Evolutionary conservation across 2,329 filamentous ascomycete species (phyloP).

Genomic region (Periconia sp.): DNA sequence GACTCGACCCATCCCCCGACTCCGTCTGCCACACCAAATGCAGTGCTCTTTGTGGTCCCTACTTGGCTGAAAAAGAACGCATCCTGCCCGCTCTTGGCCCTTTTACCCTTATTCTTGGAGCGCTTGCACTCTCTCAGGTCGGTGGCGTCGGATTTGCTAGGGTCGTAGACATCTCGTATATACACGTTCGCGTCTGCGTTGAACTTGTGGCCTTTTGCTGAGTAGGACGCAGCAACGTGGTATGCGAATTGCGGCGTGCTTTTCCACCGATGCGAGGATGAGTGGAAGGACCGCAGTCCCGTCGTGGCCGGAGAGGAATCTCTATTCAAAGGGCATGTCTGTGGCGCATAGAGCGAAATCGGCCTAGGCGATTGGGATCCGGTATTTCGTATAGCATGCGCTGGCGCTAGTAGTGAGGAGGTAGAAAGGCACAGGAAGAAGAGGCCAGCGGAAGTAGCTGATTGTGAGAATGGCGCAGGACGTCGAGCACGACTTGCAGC

Average conservation of each 20-base stretch:
- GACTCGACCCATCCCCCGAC: slow-evolving; percentile 95
- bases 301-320: slow-evolving; percentile 34
- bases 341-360: slow-evolving; percentile 20
- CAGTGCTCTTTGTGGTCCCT: slow-evolving; percentile 73
- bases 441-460: slow-evolving; percentile 33
- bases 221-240: slow-evolving; percentile 49
- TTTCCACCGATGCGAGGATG: slow-evolving; percentile 33
- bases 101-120: slow-evolving; percentile 60
- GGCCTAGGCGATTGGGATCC: slow-evolving; percentile 19
- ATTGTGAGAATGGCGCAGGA: slow-evolving; percentile 23
- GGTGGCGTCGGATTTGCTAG: slow-evolving; percentile 27
- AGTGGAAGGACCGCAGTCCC: slow-evolving; percentile 38
- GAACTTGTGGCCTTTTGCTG: slow-evolving; percentile 46
- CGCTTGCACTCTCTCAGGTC: slow-evolving; percentile 38
- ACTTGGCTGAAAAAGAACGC: slow-evolving; percentile 89
- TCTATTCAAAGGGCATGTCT: slow-evolving; percentile 38
- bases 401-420: slow-evolving; percentile 30
- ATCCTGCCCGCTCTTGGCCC: slow-evolving; percentile 87
- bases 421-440: slow-evolving; percentile 40
- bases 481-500: slow-evolving; percentile 29
- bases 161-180: slow-evolving; percentile 39
- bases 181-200: slow-evolving; percentile 44
- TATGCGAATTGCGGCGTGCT: slow-evolving; percentile 43
- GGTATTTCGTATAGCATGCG: slow-evolving; percentile 25
- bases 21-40: slow-evolving; percentile 90